Base-by-base conservation (phyloP, 108 stramenopile genomes). In the Seminavis robusta region DNA sequence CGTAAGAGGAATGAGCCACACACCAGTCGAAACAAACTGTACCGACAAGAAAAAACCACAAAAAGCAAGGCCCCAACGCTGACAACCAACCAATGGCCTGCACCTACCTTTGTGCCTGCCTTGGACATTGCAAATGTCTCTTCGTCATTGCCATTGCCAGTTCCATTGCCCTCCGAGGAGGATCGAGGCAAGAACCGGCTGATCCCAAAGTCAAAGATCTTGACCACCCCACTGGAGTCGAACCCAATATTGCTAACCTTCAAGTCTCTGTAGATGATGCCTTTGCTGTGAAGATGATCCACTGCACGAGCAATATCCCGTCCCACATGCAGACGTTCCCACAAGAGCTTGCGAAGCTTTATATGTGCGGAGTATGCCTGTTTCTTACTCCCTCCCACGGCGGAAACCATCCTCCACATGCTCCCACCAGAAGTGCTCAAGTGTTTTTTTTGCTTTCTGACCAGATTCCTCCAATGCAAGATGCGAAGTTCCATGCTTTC, bases 171-270 rank as follows among this genome's bases (percentile, higher is more conserved):
- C 6, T 58, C 56, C 20, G 45, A 20, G 5, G 6, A 6, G 2
- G 45, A 24, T 32, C 16, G 4, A 4, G 57, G 57, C 4, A 59
- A 31, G 9, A 59, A 33, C n/a, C 57, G 57, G 13, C 74, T 71
- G 4, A 82, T 49, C 0, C 80, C 80, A 47, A 82, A 82, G 46
- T 82, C 80, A 31, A 81, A 81, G 1, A 74, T 20, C 41, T 77
- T 77, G 30, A 71, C 32, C 15, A 37, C 33, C 17, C 44, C 33
- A 16, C 48, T 1, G 11, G 67, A 38, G 34, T 52, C 45, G 33
- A 79, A 84, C 2, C 77, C 78, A 43, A 77, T 80, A 27, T 67
- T 58, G 25, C 60, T 46, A 8, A 55, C 52, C 48, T 79, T 76
- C 56, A 86, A 33, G 54, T 81, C 76, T 37, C 80, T 54, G 55